These are phyloP conservation scores for Globisporangium cylindrosporum DNA, from an alignment of 352 stramenopile genomes.

Conservation along the genomic window DNA sequence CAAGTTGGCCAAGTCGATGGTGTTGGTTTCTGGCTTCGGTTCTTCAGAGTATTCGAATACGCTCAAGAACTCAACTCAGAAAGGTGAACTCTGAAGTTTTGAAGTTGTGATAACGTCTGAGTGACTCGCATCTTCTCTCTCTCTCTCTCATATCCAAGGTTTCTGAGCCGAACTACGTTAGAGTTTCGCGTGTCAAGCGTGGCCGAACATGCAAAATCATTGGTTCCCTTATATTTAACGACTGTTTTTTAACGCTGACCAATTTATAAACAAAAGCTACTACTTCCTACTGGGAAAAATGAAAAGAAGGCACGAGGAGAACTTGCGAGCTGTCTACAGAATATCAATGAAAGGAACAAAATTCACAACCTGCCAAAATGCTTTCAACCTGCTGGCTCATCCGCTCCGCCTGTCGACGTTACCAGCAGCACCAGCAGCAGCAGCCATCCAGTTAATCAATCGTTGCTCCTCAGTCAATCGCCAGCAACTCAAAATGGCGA, in stretches of 20 bases:
- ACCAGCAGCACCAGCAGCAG: background rate
- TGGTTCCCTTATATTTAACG: slow-evolving; percentile 1
- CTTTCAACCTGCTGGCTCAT: background rate
- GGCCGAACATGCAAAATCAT: background rate
- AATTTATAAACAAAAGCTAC: background rate
- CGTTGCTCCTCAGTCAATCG: background rate
- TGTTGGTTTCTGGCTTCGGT: too few relatives aligned
- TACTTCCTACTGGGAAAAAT: background rate
- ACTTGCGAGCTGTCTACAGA: too few relatives aligned
- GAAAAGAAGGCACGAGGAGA: background rate
- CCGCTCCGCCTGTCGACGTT: too few relatives aligned
- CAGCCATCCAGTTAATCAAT: background rate
- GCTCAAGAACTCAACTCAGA: too few relatives aligned
- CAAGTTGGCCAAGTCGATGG: too few relatives aligned
- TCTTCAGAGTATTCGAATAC: too few relatives aligned
- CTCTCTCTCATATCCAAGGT: background rate
- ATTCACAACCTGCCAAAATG: background rate
- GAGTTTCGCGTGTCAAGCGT: too few relatives aligned
- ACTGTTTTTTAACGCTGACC: background rate
- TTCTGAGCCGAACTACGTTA: too few relatives aligned
- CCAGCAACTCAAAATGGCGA: background rate
- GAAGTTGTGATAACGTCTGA: too few relatives aligned
- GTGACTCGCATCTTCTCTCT: too few relatives aligned
- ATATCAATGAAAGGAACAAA: too few relatives aligned
- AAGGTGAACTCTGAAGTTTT: too few relatives aligned